Conservation (phyloP, 108 stramenopile genomes). For the Poteriospumella lacustris region DNA sequence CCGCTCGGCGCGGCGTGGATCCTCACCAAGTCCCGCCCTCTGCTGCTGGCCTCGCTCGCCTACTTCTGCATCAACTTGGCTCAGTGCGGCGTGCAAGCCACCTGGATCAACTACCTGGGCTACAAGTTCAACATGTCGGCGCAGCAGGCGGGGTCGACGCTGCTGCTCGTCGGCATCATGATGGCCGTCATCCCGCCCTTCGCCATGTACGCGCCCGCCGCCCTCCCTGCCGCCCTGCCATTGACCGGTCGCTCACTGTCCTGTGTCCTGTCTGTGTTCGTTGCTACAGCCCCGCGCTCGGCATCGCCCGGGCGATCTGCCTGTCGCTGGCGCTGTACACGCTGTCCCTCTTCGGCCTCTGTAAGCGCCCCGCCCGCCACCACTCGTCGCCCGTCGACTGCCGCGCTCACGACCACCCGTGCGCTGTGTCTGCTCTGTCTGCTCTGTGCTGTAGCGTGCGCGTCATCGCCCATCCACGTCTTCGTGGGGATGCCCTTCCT, state of each 20-base stretch:
- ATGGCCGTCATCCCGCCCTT: background rate
- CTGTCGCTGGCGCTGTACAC: background rate
- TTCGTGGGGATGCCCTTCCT: slow-evolving; percentile 19
- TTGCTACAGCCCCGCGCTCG: background rate
- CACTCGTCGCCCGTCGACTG: no score
- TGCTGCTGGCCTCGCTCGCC: background rate
- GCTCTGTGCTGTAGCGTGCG: no score
- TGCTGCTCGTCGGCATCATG: background rate
- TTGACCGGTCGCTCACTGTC: background rate
- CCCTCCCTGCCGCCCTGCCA: no score
- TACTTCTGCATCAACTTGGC: background rate
- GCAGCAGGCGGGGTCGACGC: background rate
- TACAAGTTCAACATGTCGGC: background rate
- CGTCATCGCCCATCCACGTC: slow-evolving; percentile 4
- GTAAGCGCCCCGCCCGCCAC: no score
- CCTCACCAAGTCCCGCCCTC: background rate
- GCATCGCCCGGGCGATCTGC: background rate
- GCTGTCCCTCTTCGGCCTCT: background rate
- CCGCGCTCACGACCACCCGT: no score
- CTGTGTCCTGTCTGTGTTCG: background rate
- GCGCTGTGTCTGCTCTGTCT: no score
- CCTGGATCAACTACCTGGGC: background rate
- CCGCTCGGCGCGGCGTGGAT: background rate
- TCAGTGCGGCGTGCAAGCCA: background rate
- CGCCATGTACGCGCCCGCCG: background rate